Evolutionary conservation across 768 basidiomycete genomes (phyloP), one percentile per base, ranked within the genome.

Genomic region (Auriscalpium orientale): DNA sequence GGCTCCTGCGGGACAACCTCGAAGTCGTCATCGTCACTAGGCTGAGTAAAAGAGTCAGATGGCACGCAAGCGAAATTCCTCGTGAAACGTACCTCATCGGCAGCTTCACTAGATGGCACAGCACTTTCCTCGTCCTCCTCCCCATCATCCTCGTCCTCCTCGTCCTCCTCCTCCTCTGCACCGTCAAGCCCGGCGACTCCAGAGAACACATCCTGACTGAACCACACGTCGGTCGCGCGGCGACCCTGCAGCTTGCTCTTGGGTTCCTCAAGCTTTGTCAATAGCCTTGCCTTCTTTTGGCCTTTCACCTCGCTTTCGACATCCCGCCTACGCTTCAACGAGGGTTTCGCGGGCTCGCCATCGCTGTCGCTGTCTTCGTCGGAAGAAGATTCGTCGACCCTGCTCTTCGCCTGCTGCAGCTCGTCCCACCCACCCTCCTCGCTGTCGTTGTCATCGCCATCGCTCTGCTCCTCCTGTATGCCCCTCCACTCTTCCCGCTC

Each of bases 171-270:
- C 16, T 72, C 70, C 4, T 70, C 73, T 4, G 71, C 71, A 8
- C 71, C 74, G 18, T 72, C 72, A 45, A 74, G 53, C 34, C 79
- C 82, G 8, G 81, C 68, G 2, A 78, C 66, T 21, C 80, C 87
- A 50, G 83, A 79, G 76, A 99, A 99, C 46, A 97, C 71, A 51
- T 89, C 87, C 70, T 97, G 95, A 61, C 89, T 86, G 72, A 98
- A 99, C 97, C 97, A 99, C n/a, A 98, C 68, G 63, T 87, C 80
- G 2, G 93, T 81, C 46, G 84, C 77, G 47, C 79, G 79, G 62
- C 78, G 83, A 12, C 66, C 65, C 13, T 71, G 66, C 1, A 66
- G 63, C 18, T 68, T 58, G 16, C 63, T 54, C 57, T 70, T 66
- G 0, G 75, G 71, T 37, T 67, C 69, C 20, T 75, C 74, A 36